Evolutionary conservation across 1,284 basidiomycete species (phyloP).

Genomic region (Trametes hirsuta): DNA sequence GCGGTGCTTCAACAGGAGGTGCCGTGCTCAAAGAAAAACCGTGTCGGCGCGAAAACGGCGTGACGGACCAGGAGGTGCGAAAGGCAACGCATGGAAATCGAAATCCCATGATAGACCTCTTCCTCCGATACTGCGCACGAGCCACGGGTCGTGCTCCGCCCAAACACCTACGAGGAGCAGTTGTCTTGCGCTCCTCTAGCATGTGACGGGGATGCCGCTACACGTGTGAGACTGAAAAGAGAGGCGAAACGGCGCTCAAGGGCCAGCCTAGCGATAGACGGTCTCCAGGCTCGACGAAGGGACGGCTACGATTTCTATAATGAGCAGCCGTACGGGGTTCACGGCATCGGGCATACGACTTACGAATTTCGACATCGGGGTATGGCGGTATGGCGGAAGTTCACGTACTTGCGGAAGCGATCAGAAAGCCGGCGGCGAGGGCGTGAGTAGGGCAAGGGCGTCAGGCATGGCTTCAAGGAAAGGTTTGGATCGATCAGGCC

Average conservation of each 20-base stretch:
- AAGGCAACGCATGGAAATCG: background rate
- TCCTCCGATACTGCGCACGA: background rate
- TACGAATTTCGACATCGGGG: background rate
- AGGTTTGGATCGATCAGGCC: no score
- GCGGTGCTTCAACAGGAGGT: background rate
- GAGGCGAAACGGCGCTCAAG: background rate
- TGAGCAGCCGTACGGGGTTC: background rate
- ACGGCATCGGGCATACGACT: background rate
- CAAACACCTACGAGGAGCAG: background rate
- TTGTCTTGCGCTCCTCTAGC: background rate
- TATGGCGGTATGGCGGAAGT: no score
- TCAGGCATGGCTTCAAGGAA: background rate
- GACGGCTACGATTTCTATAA: background rate
- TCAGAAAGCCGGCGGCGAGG: background rate
- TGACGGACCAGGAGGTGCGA: background rate
- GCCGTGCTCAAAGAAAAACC: background rate
- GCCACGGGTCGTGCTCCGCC: background rate
- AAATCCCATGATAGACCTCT: slow-evolving; percentile 5
- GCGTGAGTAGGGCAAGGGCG: background rate
- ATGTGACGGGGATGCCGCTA: background rate
- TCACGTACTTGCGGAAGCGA: background rate
- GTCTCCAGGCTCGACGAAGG: background rate
- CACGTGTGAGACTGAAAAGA: background rate
- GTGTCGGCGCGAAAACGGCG: slow-evolving; percentile 4
- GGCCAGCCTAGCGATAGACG: background rate